Base-by-base conservation (phyloP, 2,329 filamentous ascomycete genomes). In the Arthrobotrys sphaeroides region DNA sequence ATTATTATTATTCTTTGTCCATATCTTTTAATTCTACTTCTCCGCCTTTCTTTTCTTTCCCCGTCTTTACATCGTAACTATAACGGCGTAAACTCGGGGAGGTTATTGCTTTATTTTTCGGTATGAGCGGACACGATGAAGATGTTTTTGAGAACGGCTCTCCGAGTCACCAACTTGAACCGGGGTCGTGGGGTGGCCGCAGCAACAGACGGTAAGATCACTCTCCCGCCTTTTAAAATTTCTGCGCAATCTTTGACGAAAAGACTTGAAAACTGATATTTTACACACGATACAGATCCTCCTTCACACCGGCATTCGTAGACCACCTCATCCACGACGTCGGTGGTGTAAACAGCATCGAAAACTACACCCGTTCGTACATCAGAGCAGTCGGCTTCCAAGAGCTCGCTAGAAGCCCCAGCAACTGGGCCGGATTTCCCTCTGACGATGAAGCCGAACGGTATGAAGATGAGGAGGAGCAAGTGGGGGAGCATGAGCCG, bases 301-400 rank as follows among this genome's bases (percentile, higher is more conserved):
- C 78, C 18, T 68, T 78, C 76, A 78, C 78, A 40, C 53, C 79
- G 7, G 64, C 72, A 10, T 75, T 75, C 16, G 72, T 75, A 51
- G 72, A 75, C 64, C 78, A 79, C 36, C 73, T 77, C 55, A 78
- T 80, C 53, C 79, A 78, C 78, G 90, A 96, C 75, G 90, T 92
- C 53, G 95, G 94, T 78, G 94, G 94, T 59, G 90, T 94, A 76
- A 98, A 98, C 85, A 96, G 92, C 82, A 91, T 98, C 80, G 90
- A 95, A 80, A 96, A 94, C 80, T 98, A 98, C 81, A 92, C 94
- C 47, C 88, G 91, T 75, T 96, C 92, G 79, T 97, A 93, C 91
- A 92, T 94, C 83, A 90, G 94, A 81, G 94, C 94, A 38, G 93
- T 93, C 24, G 90, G 87, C 69, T 98, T 98, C 82, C 88, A 89